Percentiles rank a stretch among this genome's conserved stretches.
Conservation (phyloP, 2,329 filamentous ascomycete species). For the Zymoseptoria tritici region DNA sequence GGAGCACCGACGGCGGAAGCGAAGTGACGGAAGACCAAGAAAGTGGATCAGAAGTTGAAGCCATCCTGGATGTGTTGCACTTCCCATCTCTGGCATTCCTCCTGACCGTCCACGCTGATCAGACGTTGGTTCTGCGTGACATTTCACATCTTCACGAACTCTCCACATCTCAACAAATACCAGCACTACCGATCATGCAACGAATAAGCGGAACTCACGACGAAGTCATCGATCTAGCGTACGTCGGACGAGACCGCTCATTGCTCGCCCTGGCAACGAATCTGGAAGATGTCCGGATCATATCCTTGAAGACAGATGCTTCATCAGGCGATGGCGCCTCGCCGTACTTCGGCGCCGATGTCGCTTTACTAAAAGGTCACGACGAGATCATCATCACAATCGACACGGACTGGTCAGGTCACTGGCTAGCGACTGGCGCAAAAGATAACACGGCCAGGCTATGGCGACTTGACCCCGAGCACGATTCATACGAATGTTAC, state of each 20-base stretch:
- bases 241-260: conserved; percentile 71
- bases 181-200: conserved; percentile 54
- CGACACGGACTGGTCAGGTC: conserved; percentile 91
- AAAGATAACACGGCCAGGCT: conserved; percentile 93
- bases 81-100: conserved; percentile 60
- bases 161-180: conserved; percentile 8
- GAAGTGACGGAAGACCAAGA: conserved; percentile 73
- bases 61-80: conserved; percentile 66
- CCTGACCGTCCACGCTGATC: conserved; percentile 79
- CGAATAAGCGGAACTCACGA: conserved; percentile 94
- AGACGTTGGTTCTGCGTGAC: conserved; percentile 73
- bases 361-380: conserved; percentile 79
- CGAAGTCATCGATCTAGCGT: conserved; percentile 91
- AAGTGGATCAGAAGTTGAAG: conserved; percentile 51
- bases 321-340: conserved; percentile 16
- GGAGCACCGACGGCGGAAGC: conserved; percentile 67
- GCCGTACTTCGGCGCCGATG: conserved; percentile 78
- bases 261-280: conserved; percentile 89
- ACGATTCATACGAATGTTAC: conserved; percentile 69
- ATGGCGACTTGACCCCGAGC: conserved; percentile 75
- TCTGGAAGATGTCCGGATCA: conserved; percentile 81
- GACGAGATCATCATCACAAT: conserved; percentile 93
- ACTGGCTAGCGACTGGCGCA: conserved; percentile 91
- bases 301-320: conserved; percentile 52
- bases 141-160: conserved; percentile 36